Percentiles rank a stretch among this genome's conserved stretches.
These are phyloP conservation scores for Sungouiozyma ichnusensis DNA, from an alignment of 805 yeast species.

Conservation along the genomic window DNA sequence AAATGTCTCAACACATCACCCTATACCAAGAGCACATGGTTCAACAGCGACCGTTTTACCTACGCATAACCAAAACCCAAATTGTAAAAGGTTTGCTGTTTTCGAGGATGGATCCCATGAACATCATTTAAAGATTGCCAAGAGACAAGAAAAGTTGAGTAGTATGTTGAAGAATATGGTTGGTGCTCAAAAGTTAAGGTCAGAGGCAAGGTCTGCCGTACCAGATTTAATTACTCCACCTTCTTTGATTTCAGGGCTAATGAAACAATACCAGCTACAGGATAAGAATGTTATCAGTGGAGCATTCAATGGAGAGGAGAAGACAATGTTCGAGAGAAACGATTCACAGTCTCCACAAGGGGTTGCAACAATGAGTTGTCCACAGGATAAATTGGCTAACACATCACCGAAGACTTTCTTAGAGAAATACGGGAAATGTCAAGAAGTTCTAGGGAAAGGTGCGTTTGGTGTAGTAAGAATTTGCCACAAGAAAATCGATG, in stretches of 20 bases:
- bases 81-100: slow-evolving; percentile 36
- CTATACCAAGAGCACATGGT: not conserved
- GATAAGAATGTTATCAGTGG: slow-evolving; percentile 19
- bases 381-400: not conserved
- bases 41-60: not conserved
- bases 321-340: slow-evolving; percentile 25
- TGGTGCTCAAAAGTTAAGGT: slow-evolving; percentile 63
- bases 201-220: slow-evolving; percentile 63
- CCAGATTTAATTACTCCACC: slow-evolving; percentile 64
- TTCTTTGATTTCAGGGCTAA: slow-evolving; percentile 58
- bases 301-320: slow-evolving; percentile 21
- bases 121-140: slow-evolving; percentile 67
- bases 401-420: slow-evolving; percentile 34
- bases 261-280: slow-evolving; percentile 38
- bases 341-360: not conserved
- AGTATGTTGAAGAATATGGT: slow-evolving; percentile 66
- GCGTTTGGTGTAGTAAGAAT: slow-evolving; percentile 90
- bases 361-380: not conserved
- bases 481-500: slow-evolving; percentile 53
- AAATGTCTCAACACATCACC: not conserved
- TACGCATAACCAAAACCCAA: not conserved
- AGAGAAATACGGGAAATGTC: slow-evolving; percentile 89
- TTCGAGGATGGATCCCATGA: slow-evolving; percentile 67
- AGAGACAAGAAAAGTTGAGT: slow-evolving; percentile 65
- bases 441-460: slow-evolving; percentile 89